Evolutionary conservation across 108 stramenopile species (phyloP), one percentile per base, ranked within the genome.

Genomic region (Ochromonas danica): DNA sequence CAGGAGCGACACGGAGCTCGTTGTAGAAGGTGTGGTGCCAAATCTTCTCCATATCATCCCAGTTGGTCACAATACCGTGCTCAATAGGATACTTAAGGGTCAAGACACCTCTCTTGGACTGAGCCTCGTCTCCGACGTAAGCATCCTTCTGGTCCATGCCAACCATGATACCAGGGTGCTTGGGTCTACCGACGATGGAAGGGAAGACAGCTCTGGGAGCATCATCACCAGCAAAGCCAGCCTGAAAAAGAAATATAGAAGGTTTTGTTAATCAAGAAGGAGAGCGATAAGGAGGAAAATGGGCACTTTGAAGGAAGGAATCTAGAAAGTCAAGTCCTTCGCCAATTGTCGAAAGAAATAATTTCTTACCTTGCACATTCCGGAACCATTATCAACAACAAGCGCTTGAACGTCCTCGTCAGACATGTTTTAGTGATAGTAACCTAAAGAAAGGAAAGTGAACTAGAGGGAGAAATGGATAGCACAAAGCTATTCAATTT

Each of bases 81-180:
- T 98, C 97, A 79, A 99, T 99, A 81, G 98, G 98, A 90, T 99
- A 99, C 87, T 99, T 99, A 74, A 99, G 90, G 72, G 96, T 98
- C 78, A 99, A 91, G 79, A 96, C 94, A 88, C 94, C 94, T 84
- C 96, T 93, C 93, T 95, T 95, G 81, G 93, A 92, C 85, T 95
- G 94, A 74, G 96, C 96, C 87, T 97, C 96, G 80, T 97, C 94
- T 70, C 98, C 98, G 61, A 99, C 97, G 83, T 99, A 99, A 78
- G 97, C 96, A 85, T 99, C 97, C 84, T 97, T 94, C 84, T 99
- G 98, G 89, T 99, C 98, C 98, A 99, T 99, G 80, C 98, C 98
- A 80, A 97, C 93, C 94, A 95, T 97, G 90, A 95, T 95, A 85
- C 96, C 96, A 38, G 93, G 94, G 82, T 97, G 94, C 88, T 93